Evolutionary conservation across 495 filamentous ascomycete genomes (phyloP).

Genomic region (Trichoderma erinaceum): DNA sequence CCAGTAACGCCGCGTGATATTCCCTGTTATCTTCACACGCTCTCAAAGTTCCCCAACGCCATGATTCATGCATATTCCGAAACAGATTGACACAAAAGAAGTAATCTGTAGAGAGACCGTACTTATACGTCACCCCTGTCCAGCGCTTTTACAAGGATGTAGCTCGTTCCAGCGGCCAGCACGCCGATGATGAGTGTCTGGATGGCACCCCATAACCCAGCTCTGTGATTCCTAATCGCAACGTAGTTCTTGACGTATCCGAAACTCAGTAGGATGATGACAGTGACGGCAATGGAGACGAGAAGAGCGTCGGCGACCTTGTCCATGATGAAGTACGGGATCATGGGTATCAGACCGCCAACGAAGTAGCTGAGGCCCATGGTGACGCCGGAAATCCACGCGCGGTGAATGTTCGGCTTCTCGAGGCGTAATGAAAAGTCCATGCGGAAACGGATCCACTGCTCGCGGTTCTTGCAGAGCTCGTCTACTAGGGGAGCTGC

Average conservation of each 20-base stretch:
- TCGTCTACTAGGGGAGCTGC: conserved; percentile 33
- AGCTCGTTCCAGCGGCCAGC: conserved; percentile 40
- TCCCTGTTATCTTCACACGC: not conserved
- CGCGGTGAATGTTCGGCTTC: conserved; percentile 35
- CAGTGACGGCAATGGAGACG: conserved; percentile 45
- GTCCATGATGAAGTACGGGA: conserved; percentile 49
- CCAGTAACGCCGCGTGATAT: not conserved
- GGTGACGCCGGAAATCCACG: conserved; percentile 42
- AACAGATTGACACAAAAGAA: not conserved
- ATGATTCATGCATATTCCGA: not conserved
- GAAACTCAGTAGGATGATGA: conserved; percentile 46
- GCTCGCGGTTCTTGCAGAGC: conserved; percentile 34
- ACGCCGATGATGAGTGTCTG: conserved; percentile 39
- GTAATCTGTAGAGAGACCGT: not conserved
- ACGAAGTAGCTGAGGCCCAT: conserved; percentile 51
- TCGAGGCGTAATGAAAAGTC: conserved; percentile 46
- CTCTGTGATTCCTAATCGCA: conserved; percentile 30
- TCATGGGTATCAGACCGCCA: conserved; percentile 51
- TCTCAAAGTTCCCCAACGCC: not conserved
- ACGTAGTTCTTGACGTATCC: conserved; percentile 47
- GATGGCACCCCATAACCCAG: conserved; percentile 34
- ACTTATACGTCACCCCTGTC: conserved; percentile 16
- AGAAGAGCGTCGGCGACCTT: conserved; percentile 40
- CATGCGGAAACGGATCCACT: conserved; percentile 51
- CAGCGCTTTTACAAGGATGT: conserved; percentile 33